Evolutionary conservation across 202 grass and related monocot species (phyloP).

Genomic region (Hordeum pubiflorum): DNA sequence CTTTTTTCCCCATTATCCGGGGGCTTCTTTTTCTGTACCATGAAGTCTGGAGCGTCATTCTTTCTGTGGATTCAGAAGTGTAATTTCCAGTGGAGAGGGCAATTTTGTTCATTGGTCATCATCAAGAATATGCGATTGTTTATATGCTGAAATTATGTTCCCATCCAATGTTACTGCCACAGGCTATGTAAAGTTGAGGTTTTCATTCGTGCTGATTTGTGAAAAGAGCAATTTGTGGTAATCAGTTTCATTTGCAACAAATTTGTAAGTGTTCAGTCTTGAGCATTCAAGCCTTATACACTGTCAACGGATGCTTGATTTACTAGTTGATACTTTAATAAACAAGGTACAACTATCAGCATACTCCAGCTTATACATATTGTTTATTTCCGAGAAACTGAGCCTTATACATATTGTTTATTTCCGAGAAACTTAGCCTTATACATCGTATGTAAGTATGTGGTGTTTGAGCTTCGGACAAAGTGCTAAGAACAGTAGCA

Average conservation of each 20-base stretch:
- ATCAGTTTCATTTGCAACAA: not conserved
- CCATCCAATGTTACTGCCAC: not conserved
- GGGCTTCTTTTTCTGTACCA: constrained; percentile 23
- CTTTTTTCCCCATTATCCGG: not conserved
- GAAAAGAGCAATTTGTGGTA: not conserved
- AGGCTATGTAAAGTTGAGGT: not conserved
- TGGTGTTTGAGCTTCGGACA: not conserved
- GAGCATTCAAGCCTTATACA: not conserved
- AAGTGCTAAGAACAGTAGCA: not conserved
- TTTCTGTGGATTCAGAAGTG: constrained; percentile 30
- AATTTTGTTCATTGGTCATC: constrained; percentile 30
- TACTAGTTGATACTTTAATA: not conserved
- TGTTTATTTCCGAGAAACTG: not conserved
- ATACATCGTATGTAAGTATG: not conserved
- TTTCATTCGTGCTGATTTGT: constrained; percentile 1
- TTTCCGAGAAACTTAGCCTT: not conserved
- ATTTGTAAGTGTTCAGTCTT: not conserved
- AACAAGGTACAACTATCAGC: not conserved
- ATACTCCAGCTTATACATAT: not conserved
- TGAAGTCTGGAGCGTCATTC: constrained; percentile 31
- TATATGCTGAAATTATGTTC: constrained; percentile 6
- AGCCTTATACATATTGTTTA: not conserved
- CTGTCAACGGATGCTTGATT: not conserved
- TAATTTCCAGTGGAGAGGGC: constrained; percentile 24
- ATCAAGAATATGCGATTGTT: constrained; percentile 19